Evolutionary conservation across 306 rosid species (phyloP).

Genomic region (Psophocarpus tetragonolobus): DNA sequence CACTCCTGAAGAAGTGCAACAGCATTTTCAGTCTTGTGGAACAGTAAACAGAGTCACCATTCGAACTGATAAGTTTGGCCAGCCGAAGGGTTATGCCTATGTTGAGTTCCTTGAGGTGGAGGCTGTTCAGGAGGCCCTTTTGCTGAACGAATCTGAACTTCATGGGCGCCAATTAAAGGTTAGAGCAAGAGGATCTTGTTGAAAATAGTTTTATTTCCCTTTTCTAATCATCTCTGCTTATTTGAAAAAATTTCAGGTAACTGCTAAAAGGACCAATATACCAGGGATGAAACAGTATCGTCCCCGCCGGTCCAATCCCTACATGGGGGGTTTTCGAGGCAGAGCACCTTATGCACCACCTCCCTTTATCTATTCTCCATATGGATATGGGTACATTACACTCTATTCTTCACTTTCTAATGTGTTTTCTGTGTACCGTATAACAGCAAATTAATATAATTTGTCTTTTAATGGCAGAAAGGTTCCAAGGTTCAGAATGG

Average conservation of each 20-base stretch:
- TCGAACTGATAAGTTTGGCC: constrained; percentile 80
- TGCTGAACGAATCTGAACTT: constrained; percentile 70
- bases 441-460: not conserved
- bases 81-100: constrained; percentile 85
- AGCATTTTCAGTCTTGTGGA: constrained; percentile 79
- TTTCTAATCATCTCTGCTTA: not conserved
- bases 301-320: constrained; percentile 57
- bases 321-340: constrained; percentile 59
- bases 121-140: constrained; percentile 78
- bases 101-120: constrained; percentile 72
- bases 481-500: constrained; percentile 82
- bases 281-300: constrained; percentile 83
- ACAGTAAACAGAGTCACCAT: constrained; percentile 79
- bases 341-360: constrained; percentile 57
- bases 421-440: not conserved
- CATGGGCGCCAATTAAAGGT: constrained; percentile 86
- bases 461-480: constrained; percentile 53
- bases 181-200: not conserved
- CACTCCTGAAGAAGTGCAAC: constrained; percentile 87
- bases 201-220: not conserved
- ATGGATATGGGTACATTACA: constrained; percentile 67
- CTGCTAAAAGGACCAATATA: constrained; percentile 70
- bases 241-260: constrained; percentile 46
- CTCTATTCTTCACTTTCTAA: not conserved
- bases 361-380: constrained; percentile 61